Evolutionary conservation across 495 filamentous ascomycete genomes (phyloP).

Genomic region (Aspergillus nanangensis): DNA sequence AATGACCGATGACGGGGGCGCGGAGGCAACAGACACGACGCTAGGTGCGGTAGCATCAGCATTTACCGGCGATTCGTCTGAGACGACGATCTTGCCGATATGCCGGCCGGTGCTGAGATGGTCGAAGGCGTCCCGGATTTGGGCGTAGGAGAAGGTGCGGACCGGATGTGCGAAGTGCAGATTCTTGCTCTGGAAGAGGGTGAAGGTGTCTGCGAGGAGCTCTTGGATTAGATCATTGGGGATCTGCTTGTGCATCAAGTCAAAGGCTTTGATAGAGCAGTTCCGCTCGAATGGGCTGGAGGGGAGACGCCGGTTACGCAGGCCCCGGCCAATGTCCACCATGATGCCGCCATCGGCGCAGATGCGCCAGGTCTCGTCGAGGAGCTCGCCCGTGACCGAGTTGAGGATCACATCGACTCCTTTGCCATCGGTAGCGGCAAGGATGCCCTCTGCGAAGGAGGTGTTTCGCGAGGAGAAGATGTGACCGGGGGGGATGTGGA

Average conservation of each 20-base stretch:
- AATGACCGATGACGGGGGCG: conserved; percentile 3
- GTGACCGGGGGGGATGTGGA: conserved; percentile 30
- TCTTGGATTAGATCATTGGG: not conserved
- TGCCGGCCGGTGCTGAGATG: not conserved
- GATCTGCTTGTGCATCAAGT: conserved; percentile 16
- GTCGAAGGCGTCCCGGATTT: not conserved
- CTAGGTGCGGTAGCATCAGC: too few relatives aligned
- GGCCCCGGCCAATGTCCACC: conserved; percentile 42
- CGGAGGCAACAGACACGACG: too few relatives aligned
- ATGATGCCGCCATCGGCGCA: conserved; percentile 48
- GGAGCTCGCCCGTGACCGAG: conserved; percentile 43
- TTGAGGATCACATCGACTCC: conserved; percentile 52
- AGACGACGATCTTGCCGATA: conserved; percentile 12
- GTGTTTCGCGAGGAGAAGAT: conserved; percentile 50
- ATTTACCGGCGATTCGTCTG: conserved; percentile 12
- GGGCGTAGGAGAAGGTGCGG: not conserved
- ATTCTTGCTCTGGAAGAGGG: not conserved
- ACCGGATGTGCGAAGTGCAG: not conserved
- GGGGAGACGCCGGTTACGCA: conserved; percentile 12
- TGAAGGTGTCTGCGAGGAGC: not conserved
- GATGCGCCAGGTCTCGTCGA: conserved; percentile 47
- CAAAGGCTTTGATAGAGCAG: conserved; percentile 22
- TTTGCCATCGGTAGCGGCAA: conserved; percentile 37
- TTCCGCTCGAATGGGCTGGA: conserved; percentile 36
- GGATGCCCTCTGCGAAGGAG: conserved; percentile 39